Evolutionary conservation across 371 early-diverging fungal species (phyloP).

Genomic region (Lichtheimia ornata): DNA sequence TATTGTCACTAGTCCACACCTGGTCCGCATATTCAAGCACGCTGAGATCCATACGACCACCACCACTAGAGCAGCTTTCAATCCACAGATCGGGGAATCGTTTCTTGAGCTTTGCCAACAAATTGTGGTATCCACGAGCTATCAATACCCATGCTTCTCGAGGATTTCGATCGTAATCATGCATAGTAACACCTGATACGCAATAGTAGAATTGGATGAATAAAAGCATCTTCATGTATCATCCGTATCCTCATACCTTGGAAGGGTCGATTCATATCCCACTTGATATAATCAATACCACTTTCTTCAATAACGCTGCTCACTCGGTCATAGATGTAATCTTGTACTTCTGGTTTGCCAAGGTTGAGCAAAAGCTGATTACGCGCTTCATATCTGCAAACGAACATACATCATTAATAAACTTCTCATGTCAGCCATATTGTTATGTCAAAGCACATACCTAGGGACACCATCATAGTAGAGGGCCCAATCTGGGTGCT

Average conservation of each 20-base stretch:
- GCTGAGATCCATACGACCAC: constrained; percentile 42
- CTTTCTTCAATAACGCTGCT: constrained; percentile 16
- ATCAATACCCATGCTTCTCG: constrained; percentile 28
- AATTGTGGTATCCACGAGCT: constrained; percentile 18
- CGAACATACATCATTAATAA: neutral
- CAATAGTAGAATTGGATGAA: no score
- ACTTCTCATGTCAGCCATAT: constrained; percentile 11
- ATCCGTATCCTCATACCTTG: constrained; percentile 3
- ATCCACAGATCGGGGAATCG: constrained; percentile 24
- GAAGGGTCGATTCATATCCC: constrained; percentile 52
- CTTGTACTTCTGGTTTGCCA: constrained; percentile 25
- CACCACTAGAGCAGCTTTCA: constrained; percentile 51
- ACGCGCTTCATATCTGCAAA: constrained; percentile 22
- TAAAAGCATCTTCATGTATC: neutral
- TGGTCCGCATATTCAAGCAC: constrained; percentile 23
- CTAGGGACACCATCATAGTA: constrained; percentile 17
- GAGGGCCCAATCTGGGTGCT: constrained; percentile 50
- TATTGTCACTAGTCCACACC: constrained; percentile 43
- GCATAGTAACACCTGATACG: constrained; percentile 8
- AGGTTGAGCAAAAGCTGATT: constrained; percentile 43
- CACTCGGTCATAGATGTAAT: constrained; percentile 22
- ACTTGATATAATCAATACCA: constrained; percentile 45
- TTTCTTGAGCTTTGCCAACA: constrained; percentile 25
- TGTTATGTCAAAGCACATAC: neutral
- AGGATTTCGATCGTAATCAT: constrained; percentile 17